These are phyloP conservation scores for Coniferiporia sulphurascens DNA, from an alignment of 1,284 basidiomycete species.

Conservation along the genomic window DNA sequence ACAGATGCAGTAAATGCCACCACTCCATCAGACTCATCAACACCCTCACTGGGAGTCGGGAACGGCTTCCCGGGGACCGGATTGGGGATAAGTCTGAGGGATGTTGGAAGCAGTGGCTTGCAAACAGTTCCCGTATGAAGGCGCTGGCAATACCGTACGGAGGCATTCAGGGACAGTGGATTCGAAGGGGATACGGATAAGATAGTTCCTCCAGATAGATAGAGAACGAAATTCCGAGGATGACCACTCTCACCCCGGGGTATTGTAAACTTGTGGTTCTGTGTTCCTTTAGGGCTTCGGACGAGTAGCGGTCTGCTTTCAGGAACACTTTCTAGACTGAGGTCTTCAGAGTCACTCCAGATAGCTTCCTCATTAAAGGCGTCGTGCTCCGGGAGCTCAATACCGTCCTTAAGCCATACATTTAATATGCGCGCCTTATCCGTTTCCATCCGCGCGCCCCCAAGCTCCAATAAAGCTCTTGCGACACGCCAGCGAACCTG, in stretches of 20 bases:
- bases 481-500: constrained; percentile 91
- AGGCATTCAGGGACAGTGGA: constrained; percentile 36
- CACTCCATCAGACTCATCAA: constrained; percentile 69
- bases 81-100: constrained; percentile 57
- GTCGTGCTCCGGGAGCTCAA: constrained; percentile 25
- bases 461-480: constrained; percentile 69
- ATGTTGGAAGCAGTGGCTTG: constrained; percentile 36
- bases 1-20: constrained; percentile 55
- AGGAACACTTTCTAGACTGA: constrained; percentile 21
- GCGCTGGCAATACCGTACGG: constrained; percentile 40
- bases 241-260: constrained; percentile 15
- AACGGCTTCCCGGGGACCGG: constrained; percentile 48
- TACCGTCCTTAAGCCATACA: constrained; percentile 60
- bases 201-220: constrained; percentile 57
- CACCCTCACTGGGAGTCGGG: constrained; percentile 59
- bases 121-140: constrained; percentile 30
- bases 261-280: constrained; percentile 49
- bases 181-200: constrained; percentile 44
- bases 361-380: neutral
- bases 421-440: constrained; percentile 40
- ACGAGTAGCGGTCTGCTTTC: constrained; percentile 37
- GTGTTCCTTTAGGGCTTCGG: constrained; percentile 37
- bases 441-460: constrained; percentile 28
- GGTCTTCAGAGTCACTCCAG: neutral
- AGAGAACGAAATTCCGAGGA: constrained; percentile 39